phyloP scores from a whole-genome alignment of 768 basidiomycete species.

The Boletus subparvulus region DNA sequence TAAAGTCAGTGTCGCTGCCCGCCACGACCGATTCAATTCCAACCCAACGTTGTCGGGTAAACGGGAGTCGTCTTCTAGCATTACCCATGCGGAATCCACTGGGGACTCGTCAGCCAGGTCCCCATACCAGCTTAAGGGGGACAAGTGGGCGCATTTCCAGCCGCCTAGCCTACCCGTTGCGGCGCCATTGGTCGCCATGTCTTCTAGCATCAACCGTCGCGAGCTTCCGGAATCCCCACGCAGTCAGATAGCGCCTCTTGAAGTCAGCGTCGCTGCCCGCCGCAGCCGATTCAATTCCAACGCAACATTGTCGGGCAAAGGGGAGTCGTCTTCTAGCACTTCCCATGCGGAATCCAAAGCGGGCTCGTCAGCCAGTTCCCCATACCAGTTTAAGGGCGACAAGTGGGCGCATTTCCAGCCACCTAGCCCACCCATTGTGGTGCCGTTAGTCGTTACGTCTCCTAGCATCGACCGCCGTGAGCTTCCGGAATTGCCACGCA shows the following conservation, averaged over 20 bases:
- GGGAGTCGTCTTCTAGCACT: background rate
- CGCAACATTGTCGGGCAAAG: background rate
- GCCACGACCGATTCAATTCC: background rate
- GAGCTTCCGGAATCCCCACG: background rate
- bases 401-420: background rate
- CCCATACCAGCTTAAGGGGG: background rate
- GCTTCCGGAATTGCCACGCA: background rate
- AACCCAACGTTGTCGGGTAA: background rate
- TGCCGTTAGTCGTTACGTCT: constrained; percentile 3
- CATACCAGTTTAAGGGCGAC: background rate
- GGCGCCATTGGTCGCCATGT: constrained; percentile 1
- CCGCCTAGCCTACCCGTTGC: background rate
- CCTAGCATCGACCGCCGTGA: background rate
- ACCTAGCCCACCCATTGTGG: background rate
- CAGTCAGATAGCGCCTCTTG: background rate
- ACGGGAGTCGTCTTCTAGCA: background rate
- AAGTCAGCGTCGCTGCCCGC: background rate
- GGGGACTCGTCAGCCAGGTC: background rate
- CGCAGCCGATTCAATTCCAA: background rate
- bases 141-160: background rate
- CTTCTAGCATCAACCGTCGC: background rate
- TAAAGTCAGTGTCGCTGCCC: background rate
- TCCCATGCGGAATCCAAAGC: background rate
- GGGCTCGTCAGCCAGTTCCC: background rate
- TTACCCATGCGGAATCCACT: background rate